Base-by-base conservation (phyloP, 148 eudicot genomes). In the Rhododendron williamsianum region DNA sequence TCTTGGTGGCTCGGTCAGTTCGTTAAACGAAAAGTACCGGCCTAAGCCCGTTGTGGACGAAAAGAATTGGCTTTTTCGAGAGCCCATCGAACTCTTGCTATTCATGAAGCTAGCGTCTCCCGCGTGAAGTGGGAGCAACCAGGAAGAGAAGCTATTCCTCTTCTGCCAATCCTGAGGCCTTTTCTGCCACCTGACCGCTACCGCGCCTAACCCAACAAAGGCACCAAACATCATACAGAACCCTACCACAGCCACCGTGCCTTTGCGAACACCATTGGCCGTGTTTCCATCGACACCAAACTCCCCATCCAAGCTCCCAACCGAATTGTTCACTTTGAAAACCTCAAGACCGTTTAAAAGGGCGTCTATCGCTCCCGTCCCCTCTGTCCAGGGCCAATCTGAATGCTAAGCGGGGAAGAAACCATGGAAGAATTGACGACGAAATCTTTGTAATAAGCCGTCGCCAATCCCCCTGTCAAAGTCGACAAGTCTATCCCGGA, bases 311-410 rank as follows among this genome's bases (percentile, higher is more conserved):
- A 92, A 71, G 76, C 92, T 92, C 4, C 87, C 79, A 0, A 84
- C 91, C 2, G 91, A 90, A 45, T 90, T 91, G 84, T 90, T 92
- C 90, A 92, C 74, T 87, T 90, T 92, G 88, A 92, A 81, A 72
- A 91, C 87, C 89, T 92, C 94, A 46, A 92, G 74, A 7, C 94
- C 94, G 35, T 90, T 91, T 0, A 92, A 74, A 45, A 92, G 84
- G 27, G 94, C 93, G 38, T 92, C 87, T 9, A 72, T 54, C 0
- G 86, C 38, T 3, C 89, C 89, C 0, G 83, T 77, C 11, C 65
- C 80, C 19, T 82, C 46, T 8, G 56, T 82, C 41, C 54, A 65
- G 92, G 93, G 8, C 94, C 92, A 9, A 91, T 90, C 77, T 92
- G 89, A 41, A 91, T n/a, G 12, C 19, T 72, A 7, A 91, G 87